These are phyloP conservation scores for Yamadazyma philogaea DNA, from an alignment of 805 yeast genomes.

Conservation along the genomic window DNA sequence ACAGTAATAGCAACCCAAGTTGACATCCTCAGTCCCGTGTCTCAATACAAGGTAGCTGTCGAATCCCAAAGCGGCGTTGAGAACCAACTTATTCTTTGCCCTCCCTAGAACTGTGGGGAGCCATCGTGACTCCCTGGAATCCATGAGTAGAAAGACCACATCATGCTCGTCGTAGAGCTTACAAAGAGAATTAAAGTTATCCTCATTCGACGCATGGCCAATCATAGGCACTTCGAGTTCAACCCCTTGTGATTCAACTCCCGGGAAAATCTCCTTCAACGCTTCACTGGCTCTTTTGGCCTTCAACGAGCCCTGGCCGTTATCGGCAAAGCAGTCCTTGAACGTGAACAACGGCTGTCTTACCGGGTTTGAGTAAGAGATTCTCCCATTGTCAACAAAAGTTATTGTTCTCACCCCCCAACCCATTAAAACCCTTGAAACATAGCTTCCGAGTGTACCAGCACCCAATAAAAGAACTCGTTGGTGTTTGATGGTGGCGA, in stretches of 20 bases:
- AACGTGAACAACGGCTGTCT: slow-evolving; percentile 85
- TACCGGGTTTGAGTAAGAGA: slow-evolving; percentile 93
- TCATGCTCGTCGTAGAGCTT: slow-evolving; percentile 66
- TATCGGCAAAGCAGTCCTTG: slow-evolving; percentile 70
- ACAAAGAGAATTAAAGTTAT: slow-evolving; percentile 54
- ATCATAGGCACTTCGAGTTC: slow-evolving; percentile 88
- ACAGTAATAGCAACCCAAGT: slow-evolving; percentile 90
- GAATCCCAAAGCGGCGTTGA: slow-evolving; percentile 93
- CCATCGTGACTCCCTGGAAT: slow-evolving; percentile 96
- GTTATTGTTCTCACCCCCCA: slow-evolving; percentile 92
- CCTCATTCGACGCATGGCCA: slow-evolving; percentile 78
- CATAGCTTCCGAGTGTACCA: slow-evolving; percentile 93
- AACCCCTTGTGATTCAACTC: slow-evolving; percentile 62
- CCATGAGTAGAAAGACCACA: slow-evolving; percentile 78
- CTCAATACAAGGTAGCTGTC: slow-evolving; percentile 92
- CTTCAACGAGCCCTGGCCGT: slow-evolving; percentile 61
- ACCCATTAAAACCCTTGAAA: slow-evolving; percentile 78
- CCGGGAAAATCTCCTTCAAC: slow-evolving; percentile 72
- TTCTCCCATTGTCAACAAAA: slow-evolving; percentile 84
- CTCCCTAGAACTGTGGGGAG: slow-evolving; percentile 84
- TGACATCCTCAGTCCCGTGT: slow-evolving; percentile 57
- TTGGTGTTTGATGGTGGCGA: slow-evolving; percentile 58
- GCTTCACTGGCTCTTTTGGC: slow-evolving; percentile 77
- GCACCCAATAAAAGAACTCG: slow-evolving; percentile 85
- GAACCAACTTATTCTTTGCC: slow-evolving; percentile 64